Evolutionary conservation across 192 early-diverging fungal species (phyloP).

Genomic region (Diversispora epigaea): DNA sequence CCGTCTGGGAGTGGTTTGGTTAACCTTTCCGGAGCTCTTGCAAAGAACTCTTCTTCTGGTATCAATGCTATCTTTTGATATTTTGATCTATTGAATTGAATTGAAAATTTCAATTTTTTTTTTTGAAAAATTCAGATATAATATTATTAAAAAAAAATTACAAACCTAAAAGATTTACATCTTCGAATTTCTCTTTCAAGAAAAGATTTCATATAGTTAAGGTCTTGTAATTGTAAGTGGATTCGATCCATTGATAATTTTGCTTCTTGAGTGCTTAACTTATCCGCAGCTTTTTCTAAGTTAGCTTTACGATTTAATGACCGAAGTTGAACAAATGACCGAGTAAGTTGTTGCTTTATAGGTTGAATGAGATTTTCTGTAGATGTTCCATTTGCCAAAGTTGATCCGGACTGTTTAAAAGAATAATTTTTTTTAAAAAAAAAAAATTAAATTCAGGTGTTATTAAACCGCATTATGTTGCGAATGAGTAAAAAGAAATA

Average conservation of each 20-base stretch:
- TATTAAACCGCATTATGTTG: neutral
- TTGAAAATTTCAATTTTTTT: neutral
- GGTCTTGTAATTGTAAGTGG: conserved; percentile 20
- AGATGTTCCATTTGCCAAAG: neutral
- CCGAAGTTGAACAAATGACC: conserved; percentile 15
- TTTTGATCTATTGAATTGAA: neutral
- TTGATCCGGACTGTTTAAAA: neutral
- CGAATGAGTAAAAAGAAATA: too few relatives aligned
- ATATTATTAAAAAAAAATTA: neutral
- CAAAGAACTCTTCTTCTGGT: conserved; percentile 12
- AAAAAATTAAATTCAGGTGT: neutral
- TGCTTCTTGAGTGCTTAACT: conserved; percentile 11
- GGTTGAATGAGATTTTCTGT: neutral
- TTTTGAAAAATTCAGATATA: neutral
- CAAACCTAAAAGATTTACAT: conserved; percentile 8
- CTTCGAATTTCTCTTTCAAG: conserved; percentile 13
- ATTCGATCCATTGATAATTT: conserved; percentile 20
- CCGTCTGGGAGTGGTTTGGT: neutral
- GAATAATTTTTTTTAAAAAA: neutral
- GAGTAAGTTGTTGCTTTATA: neutral
- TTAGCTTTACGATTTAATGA: conserved; percentile 7
- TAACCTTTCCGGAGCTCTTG: neutral
- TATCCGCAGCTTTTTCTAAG: neutral
- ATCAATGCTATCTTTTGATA: conserved; percentile 6
- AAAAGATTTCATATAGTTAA: conserved; percentile 2